Conservation (phyloP, 2,329 filamentous ascomycete genomes). For the Sclerotiophoma versabilis region DNA sequence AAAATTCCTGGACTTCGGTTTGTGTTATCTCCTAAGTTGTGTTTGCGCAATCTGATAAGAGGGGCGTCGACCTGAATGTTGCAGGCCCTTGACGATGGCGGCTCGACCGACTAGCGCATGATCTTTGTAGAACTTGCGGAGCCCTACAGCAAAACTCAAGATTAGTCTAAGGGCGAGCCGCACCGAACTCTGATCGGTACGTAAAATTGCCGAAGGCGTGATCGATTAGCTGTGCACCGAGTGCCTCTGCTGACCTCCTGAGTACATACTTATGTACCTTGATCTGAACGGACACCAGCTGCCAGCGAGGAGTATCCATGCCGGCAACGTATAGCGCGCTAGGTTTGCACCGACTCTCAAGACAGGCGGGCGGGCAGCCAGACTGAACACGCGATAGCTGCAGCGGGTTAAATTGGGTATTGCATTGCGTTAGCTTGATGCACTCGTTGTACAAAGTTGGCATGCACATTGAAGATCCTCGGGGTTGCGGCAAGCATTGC, state of each 20-base stretch:
- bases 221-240: not conserved
- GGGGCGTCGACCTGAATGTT: slow-evolving; percentile 10
- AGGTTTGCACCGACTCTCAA: slow-evolving; percentile 7
- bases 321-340: slow-evolving; percentile 2
- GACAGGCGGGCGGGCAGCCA: not conserved
- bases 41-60: slow-evolving; percentile 10
- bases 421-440: slow-evolving; percentile 1
- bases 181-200: slow-evolving; percentile 11
- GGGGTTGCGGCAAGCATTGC: not conserved
- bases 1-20: not conserved
- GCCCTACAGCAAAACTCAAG: slow-evolving; percentile 13
- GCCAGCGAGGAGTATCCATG: slow-evolving; percentile 1
- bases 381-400: slow-evolving; percentile 8
- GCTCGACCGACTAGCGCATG: slow-evolving; percentile 20
- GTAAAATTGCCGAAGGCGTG: slow-evolving; percentile 6
- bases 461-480: slow-evolving; percentile 5
- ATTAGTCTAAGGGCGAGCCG: slow-evolving; percentile 12
- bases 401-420: slow-evolving; percentile 7
- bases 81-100: slow-evolving; percentile 16
- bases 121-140: slow-evolving; percentile 11
- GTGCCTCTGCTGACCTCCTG: not conserved
- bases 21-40: not conserved
- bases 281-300: not conserved
- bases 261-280: slow-evolving; percentile 9
- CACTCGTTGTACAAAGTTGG: slow-evolving; percentile 8